These are phyloP conservation scores for Vitis cinerea DNA, from an alignment of 164 flowering plant species.

Conservation along the genomic window DNA sequence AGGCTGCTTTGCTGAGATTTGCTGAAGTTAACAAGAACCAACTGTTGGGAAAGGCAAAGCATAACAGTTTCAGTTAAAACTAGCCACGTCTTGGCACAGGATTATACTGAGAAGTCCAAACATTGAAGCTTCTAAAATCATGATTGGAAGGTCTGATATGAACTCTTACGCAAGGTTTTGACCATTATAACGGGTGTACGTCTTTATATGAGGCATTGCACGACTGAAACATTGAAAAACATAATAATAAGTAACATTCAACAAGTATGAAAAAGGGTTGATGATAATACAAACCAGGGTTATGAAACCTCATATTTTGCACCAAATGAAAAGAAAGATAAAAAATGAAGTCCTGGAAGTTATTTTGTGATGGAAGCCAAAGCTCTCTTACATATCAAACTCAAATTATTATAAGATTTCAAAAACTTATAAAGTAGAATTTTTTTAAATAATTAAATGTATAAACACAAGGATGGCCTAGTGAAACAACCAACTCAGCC, in stretches of 20 bases:
- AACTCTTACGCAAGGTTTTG: constrained; percentile 89
- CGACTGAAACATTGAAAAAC: constrained; percentile 54
- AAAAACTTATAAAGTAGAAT: too few relatives aligned
- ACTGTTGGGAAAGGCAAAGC: constrained; percentile 38
- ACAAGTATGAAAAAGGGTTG: constrained; percentile 4
- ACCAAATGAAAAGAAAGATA: too few relatives aligned
- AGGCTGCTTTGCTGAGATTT: constrained; percentile 99
- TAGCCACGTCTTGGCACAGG: not conserved
- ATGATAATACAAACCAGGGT: not conserved
- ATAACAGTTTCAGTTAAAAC: not conserved
- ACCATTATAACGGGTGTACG: constrained; percentile 85
- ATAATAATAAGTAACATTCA: not conserved
- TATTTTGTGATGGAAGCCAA: too few relatives aligned
- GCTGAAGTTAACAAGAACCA: constrained; percentile 95
- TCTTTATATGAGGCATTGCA: constrained; percentile 99
- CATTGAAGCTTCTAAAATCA: not conserved
- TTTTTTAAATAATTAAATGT: too few relatives aligned
- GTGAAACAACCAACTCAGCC: too few relatives aligned
- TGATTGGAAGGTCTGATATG: constrained; percentile 1
- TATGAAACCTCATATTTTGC: not conserved
- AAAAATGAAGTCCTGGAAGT: too few relatives aligned
- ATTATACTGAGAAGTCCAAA: not conserved
- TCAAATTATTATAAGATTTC: too few relatives aligned
- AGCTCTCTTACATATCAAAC: too few relatives aligned
- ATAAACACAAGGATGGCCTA: too few relatives aligned